phyloP scores from a whole-genome alignment of 177 flowering plant species.

The Telopea speciosissima region DNA sequence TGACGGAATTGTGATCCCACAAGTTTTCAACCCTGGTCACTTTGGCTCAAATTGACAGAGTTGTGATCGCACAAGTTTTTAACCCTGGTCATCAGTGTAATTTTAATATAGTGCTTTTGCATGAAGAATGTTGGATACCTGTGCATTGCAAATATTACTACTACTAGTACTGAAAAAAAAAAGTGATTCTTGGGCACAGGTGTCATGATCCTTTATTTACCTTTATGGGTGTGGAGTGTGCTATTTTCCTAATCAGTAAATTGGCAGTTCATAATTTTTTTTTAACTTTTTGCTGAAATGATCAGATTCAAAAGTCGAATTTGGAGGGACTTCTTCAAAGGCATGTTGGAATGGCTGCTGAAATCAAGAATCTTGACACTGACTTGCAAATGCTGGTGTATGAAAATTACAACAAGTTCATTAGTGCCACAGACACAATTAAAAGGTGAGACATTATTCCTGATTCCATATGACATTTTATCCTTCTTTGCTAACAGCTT shows the following conservation, averaged over 20 bases:
- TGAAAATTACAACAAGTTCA: constrained; percentile 97
- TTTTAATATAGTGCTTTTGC: background rate
- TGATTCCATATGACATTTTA: too few relatives aligned
- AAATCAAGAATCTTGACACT: constrained; percentile 94
- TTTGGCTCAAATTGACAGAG: background rate
- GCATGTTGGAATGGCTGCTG: constrained; percentile 98
- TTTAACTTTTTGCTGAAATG: background rate
- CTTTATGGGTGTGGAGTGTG: background rate
- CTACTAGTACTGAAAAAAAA: background rate
- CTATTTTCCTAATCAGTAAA: background rate
- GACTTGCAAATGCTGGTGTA: constrained; percentile 98
- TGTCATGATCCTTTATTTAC: background rate
- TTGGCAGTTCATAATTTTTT: background rate
- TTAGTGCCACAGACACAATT: constrained; percentile 96
- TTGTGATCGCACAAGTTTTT: background rate
- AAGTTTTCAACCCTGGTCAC: background rate
- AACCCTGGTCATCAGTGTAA: background rate
- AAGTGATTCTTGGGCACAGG: background rate
- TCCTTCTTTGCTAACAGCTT: background rate
- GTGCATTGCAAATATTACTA: background rate
- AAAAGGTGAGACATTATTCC: constrained; percentile 47
- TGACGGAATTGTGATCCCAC: background rate
- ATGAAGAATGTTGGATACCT: background rate
- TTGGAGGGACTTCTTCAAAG: constrained; percentile 83
- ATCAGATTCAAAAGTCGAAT: constrained; percentile 77